Conservation (phyloP, 2,329 filamentous ascomycete species). For the Lasiodiplodia theobromae region DNA sequence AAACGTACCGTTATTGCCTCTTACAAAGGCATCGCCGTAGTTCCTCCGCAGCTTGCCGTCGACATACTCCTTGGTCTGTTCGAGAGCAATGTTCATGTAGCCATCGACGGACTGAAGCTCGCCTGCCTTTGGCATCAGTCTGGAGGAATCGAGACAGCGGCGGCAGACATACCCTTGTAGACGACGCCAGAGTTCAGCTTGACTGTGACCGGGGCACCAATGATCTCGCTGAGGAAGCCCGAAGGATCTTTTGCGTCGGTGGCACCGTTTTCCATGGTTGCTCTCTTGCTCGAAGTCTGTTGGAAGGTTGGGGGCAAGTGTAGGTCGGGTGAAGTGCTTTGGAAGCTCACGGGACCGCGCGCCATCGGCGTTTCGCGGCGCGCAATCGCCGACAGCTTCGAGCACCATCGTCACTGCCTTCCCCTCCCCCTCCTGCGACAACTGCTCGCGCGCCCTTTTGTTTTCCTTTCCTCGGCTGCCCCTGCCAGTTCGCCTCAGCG, state of each 20-base stretch:
- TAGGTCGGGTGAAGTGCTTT: not conserved
- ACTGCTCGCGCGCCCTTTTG: not conserved
- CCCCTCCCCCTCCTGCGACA: not conserved
- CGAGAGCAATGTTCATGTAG: constrained; percentile 99
- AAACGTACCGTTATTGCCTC: constrained; percentile 86
- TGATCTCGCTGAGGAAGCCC: constrained; percentile 91
- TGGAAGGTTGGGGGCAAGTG: not conserved
- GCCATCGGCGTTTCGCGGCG: constrained; percentile 21
- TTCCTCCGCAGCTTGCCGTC: constrained; percentile 81
- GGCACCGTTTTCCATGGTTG: constrained; percentile 77
- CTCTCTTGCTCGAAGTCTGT: not conserved
- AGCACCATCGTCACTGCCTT: not conserved
- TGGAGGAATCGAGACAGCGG: not conserved
- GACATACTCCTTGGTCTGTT: constrained; percentile 92
- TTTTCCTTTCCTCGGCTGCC: not conserved
- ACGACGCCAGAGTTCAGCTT: constrained; percentile 99
- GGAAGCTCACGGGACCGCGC: constrained; percentile 26
- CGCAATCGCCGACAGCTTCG: constrained; percentile 27
- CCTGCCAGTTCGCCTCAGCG: not conserved
- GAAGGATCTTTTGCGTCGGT: constrained; percentile 89
- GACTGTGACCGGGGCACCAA: constrained; percentile 90
- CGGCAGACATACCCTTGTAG: constrained; percentile 77
- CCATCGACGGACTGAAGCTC: constrained; percentile 97
- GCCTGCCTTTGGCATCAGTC: constrained; percentile 60
- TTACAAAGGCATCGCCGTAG: constrained; percentile 94